Percentiles rank a stretch among this genome's conserved stretches.
Evolutionary conservation across 2,329 filamentous ascomycete genomes (phyloP).

Genomic region (Colletotrichum truncatum): DNA sequence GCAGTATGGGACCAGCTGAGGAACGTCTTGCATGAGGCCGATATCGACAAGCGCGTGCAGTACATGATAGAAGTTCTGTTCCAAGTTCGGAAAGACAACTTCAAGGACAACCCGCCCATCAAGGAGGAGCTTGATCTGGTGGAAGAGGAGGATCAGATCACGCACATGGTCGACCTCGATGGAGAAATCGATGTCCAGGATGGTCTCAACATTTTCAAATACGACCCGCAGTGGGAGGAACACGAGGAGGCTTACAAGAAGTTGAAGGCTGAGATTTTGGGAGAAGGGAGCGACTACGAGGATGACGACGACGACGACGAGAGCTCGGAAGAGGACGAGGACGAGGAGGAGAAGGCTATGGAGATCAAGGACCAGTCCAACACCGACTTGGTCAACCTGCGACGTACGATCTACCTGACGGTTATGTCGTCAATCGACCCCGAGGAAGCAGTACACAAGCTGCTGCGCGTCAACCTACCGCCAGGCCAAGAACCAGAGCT

Average conservation of each 20-base stretch:
- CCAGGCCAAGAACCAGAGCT: conserved; percentile 88
- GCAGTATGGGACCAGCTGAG: conserved; percentile 96
- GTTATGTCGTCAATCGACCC: conserved; percentile 97
- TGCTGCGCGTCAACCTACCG: conserved; percentile 93
- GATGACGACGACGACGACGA: conserved; percentile 68
- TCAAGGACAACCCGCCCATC: conserved; percentile 92
- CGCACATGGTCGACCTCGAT: conserved; percentile 84
- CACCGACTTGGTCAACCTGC: conserved; percentile 91
- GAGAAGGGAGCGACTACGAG: conserved; percentile 88
- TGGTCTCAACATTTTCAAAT: conserved; percentile 94
- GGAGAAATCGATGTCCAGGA: conserved; percentile 88
- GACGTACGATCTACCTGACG: conserved; percentile 94
- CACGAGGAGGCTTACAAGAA: conserved; percentile 91
- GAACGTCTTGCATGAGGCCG: conserved; percentile 93
- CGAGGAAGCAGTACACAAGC: conserved; percentile 96
- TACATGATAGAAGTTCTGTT: conserved; percentile 99
- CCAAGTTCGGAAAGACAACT: conserved; percentile 94
- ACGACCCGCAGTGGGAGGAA: conserved; percentile 87
- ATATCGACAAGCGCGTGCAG: conserved; percentile 97
- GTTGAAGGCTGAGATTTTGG: conserved; percentile 92
- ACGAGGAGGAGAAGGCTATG: conserved; percentile 81
- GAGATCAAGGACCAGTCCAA: conserved; percentile 99
- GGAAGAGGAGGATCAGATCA: conserved; percentile 98
- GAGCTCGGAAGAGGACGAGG: conserved; percentile 75
- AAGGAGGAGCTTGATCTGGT: conserved; percentile 94